Base-by-base conservation (phyloP, 768 basidiomycete genomes). In the Gyrodon lividus region DNA sequence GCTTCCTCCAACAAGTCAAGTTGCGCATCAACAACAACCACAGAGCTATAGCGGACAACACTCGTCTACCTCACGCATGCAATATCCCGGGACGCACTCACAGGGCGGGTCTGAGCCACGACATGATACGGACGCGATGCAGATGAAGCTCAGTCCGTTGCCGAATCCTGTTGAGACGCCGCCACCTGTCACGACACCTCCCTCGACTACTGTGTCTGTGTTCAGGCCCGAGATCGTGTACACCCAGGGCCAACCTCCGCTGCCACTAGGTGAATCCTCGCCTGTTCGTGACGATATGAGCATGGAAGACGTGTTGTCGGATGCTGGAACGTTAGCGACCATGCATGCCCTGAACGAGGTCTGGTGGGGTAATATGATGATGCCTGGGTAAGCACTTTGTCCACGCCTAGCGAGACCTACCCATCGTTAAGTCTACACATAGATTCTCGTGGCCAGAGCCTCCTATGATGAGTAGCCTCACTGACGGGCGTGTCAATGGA, bases 311-410 rank as follows among this genome's bases (percentile, higher is more conserved):
- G 43, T 55, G 14, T 54, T 67, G 24, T 48, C 58, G 6, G 83
- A 80, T 37, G 79, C 74, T 0, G 74, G 86, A 40, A 77, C 82
- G 67, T 73, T 87, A 54, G 88, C 87, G 0, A 79, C 86, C 17
- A 85, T 91, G 83, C 78, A 82, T 44, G 82, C 82, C 24, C 72
- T 92, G 50, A 83, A 86, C 55, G 87, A 84, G 44, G 76, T 71
- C 7, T 91, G 83, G 79, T 89, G 86, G 87, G 69, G 77, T 39
- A 86, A 79, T 43, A 85, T 89, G 83, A 86, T 90, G 87, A 87
- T 91, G 86, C 89, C 89, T 33, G 89, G 89, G 84, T 86, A 43
- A 22, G 70, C 59, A 44, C 39, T 42, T 31, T 26, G 4, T 24
- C n/a, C 6, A 19, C 17, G 13, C 16, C n/a, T 31, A n/a, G 14